phyloP scores from a whole-genome alignment of 352 stramenopile genomes.

The Globisporangium perplexum region DNA sequence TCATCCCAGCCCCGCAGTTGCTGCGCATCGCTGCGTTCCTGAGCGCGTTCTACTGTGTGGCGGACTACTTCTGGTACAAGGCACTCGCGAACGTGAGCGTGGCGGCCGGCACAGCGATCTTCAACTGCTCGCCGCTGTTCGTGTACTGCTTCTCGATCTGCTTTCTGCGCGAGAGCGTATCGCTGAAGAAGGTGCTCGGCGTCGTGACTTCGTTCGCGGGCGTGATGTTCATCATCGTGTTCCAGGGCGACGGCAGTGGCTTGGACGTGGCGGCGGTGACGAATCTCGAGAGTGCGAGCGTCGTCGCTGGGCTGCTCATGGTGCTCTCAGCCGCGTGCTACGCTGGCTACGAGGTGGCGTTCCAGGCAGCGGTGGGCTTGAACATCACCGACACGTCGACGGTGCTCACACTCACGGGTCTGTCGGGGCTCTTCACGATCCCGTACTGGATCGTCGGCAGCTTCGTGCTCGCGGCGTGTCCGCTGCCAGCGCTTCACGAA shows the following conservation, averaged over 20 bases:
- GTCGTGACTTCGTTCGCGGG: constrained; percentile 39
- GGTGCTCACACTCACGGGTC: constrained; percentile 36
- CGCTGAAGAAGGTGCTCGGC: constrained; percentile 28
- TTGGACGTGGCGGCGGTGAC: constrained; percentile 16
- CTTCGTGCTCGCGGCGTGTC: constrained; percentile 27
- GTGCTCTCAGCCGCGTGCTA: constrained; percentile 42
- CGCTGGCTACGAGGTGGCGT: constrained; percentile 39
- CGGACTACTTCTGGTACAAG: constrained; percentile 64
- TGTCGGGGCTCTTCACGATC: constrained; percentile 38
- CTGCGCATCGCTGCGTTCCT: constrained; percentile 28
- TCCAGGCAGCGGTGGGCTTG: constrained; percentile 27
- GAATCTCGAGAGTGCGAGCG: constrained; percentile 19
- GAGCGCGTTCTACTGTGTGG: constrained; percentile 36
- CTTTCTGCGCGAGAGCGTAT: constrained; percentile 36
- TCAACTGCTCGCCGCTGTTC: constrained; percentile 57
- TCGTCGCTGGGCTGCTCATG: constrained; percentile 35
- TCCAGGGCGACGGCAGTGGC: constrained; percentile 20
- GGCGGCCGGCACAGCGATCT: constrained; percentile 39
- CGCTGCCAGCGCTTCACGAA: constrained; percentile 37
- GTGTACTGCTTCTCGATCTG: constrained; percentile 70
- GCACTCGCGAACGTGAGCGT: constrained; percentile 41
- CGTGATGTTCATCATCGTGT: constrained; percentile 44
- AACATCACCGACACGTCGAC: constrained; percentile 49
- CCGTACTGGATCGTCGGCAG: constrained; percentile 42
- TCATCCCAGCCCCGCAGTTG: constrained; percentile 25